Conservation (phyloP, 2,329 filamentous ascomycete species). For the Verticillium albo-atrum region DNA sequence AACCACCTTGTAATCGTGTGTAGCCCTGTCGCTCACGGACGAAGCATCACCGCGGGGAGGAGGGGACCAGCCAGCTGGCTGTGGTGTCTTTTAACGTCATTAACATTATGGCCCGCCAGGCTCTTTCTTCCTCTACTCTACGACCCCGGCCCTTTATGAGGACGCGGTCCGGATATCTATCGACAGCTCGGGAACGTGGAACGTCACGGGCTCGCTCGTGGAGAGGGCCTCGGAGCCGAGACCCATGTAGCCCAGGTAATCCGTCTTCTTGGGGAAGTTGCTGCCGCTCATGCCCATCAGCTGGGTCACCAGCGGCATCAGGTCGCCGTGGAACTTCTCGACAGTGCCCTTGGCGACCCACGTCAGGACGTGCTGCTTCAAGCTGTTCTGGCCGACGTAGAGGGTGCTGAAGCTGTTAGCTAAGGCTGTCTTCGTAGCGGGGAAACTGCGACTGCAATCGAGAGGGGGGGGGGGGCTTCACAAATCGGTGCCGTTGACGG, state of each 20-base stretch:
- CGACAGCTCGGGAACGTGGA: constrained; percentile 34
- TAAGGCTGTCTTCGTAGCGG: no score
- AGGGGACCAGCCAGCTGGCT: neutral
- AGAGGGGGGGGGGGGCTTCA: constrained; percentile 18
- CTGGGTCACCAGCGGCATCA: constrained; percentile 38
- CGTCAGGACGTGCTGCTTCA: constrained; percentile 42
- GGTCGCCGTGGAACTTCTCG: constrained; percentile 40
- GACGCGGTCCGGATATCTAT: constrained; percentile 20
- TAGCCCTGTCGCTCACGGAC: no score
- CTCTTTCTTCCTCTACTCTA: neutral
- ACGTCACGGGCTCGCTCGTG: constrained; percentile 39
- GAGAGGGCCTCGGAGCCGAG: constrained; percentile 49
- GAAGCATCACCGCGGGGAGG: no score
- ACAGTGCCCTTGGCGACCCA: constrained; percentile 36
- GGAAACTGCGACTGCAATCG: no score
- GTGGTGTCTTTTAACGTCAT: neutral
- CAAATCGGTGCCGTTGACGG: constrained; percentile 37
- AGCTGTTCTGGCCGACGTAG: constrained; percentile 34
- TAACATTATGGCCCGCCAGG: neutral
- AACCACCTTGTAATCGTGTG: no score
- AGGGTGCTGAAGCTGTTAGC: constrained; percentile 33
- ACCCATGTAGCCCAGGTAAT: constrained; percentile 47
- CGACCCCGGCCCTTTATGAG: neutral
- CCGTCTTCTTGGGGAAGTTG: constrained; percentile 29
- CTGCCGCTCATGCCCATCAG: constrained; percentile 27